Evolutionary conservation across 352 stramenopile genomes (phyloP), one percentile per base, ranked within the genome.

Genomic region (Pythium dissotocum): DNA sequence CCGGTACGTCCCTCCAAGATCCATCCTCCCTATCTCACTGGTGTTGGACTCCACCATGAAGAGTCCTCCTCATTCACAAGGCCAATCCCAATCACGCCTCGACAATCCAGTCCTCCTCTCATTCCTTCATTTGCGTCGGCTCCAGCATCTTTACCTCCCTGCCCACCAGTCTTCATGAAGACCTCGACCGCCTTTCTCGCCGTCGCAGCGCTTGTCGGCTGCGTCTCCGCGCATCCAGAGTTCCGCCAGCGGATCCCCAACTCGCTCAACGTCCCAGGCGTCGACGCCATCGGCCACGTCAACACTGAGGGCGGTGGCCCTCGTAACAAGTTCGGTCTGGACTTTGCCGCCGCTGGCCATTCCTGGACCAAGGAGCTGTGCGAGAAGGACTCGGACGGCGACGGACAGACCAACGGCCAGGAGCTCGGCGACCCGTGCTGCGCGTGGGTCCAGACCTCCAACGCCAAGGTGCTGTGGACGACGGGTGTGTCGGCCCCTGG

Each of bases 341-440:
- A 51, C 16, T 83, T 83, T 40, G 57, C 46, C 1, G 51, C 46
- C 4, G 60, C 26, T 2, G 67, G 53, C 0, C 42, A 65, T 26
- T 32, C 35, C 30, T 83, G 73, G 77, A 79, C 71, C 35, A 66
- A 44, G 30, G 69, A 60, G n/a, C 62, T 83, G n/a, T 83, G 77
- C 59, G 13, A 78, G 33, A 57, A 55, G 36, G 81, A 89, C 60
- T 71, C 65, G 6, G 81, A 89, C 61, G 72, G 75, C 35, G 82
- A 90, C 53, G 79, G 79, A 30, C 64, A 73, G 24, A 87, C 75
- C 53, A 90, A 90, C 61, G 82, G 82, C 38, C 48, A 85, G 58
- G 82, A 90, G 69, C 71, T 90, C 18, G 82, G 80, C 40, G 82
- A 90, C 65, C 80, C 80, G 35, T 73, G 74, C 69, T 90, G 82